Percentiles rank a stretch among this genome's conserved stretches.
Conservation (phyloP, 768 basidiomycete species). For the Phlebiopsis flavidoalba region DNA sequence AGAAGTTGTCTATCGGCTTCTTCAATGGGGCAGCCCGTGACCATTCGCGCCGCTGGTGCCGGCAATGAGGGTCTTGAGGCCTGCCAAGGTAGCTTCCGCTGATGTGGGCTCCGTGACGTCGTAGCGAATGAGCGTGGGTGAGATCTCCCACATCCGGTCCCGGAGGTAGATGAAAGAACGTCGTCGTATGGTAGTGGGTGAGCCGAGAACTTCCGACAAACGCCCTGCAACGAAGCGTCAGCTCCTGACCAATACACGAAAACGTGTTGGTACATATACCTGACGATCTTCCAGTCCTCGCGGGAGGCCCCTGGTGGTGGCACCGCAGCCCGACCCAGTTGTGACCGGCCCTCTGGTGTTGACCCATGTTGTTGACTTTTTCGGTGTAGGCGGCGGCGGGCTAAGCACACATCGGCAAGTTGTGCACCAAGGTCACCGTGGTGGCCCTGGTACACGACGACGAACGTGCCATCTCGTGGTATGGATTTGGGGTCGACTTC, state of each 20-base stretch:
- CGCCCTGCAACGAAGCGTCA: slow-evolving; percentile 45
- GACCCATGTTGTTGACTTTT: slow-evolving; percentile 85
- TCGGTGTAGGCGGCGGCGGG: slow-evolving; percentile 95
- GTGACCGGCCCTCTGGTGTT: slow-evolving; percentile 95
- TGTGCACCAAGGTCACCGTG: slow-evolving; percentile 97
- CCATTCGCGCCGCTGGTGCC: slow-evolving; percentile 50
- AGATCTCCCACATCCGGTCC: slow-evolving; percentile 96
- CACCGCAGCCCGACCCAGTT: slow-evolving; percentile 88
- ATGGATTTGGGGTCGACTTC: slow-evolving; percentile 86
- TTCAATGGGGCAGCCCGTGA: slow-evolving; percentile 56
- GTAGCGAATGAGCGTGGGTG: slow-evolving; percentile 84
- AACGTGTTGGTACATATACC: slow-evolving; percentile 40
- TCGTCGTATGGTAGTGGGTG: slow-evolving; percentile 88
- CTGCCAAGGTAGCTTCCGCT: slow-evolving; percentile 61
- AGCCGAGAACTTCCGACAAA: slow-evolving; percentile 83
- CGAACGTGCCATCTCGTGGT: slow-evolving; percentile 81
- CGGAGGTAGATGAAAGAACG: slow-evolving; percentile 70
- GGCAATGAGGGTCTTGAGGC: slow-evolving; percentile 54
- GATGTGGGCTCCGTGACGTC: slow-evolving; percentile 78
- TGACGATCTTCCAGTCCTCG: slow-evolving; percentile 97
- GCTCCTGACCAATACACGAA: background rate
- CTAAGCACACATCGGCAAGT: slow-evolving; percentile 93
- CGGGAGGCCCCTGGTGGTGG: slow-evolving; percentile 91
- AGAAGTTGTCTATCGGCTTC: slow-evolving; percentile 89
- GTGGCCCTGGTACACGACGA: slow-evolving; percentile 98